A percentile compares a stretch with the other conserved stretches of the same genome.
Evolutionary conservation across 140 eudicot species (phyloP).

Genomic region (Cichorium intybus): DNA sequence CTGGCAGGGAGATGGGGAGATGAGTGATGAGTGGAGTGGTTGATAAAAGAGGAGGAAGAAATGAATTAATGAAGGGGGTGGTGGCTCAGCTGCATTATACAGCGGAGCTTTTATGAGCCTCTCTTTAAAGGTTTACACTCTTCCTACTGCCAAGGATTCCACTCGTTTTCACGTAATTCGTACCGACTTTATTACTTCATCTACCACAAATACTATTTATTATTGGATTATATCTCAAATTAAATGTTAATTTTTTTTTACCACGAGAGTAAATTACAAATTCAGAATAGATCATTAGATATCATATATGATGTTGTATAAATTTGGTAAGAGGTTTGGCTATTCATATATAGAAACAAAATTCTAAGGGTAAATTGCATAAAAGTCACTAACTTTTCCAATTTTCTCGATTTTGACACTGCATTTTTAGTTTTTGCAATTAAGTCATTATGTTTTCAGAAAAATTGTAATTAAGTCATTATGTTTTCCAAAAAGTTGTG

Average conservation of each 20-base stretch:
- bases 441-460: too few relatives aligned
- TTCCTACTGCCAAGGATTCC: background rate
- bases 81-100: constrained; percentile 42
- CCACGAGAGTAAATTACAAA: background rate
- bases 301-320: background rate
- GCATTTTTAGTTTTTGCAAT: too few relatives aligned
- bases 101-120: constrained; percentile 40
- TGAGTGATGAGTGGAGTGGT: constrained; percentile 2
- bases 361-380: too few relatives aligned
- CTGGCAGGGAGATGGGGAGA: background rate
- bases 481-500: too few relatives aligned
- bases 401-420: too few relatives aligned
- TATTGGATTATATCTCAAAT: background rate
- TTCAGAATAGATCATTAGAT: background rate
- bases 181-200: constrained; percentile 10
- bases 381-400: too few relatives aligned
- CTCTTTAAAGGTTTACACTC: constrained; percentile 3
- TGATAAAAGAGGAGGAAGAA: constrained; percentile 4
- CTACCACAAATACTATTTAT: background rate
- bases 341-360: background rate
- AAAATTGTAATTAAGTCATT: too few relatives aligned
- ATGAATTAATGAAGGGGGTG: constrained; percentile 25
- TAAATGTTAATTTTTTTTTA: background rate
- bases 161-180: constrained; percentile 9
- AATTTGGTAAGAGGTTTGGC: background rate